Evolutionary conservation across 2,329 filamentous ascomycete genomes (phyloP), one percentile per base, ranked within the genome.

Genomic region (Fusarium palustre): DNA sequence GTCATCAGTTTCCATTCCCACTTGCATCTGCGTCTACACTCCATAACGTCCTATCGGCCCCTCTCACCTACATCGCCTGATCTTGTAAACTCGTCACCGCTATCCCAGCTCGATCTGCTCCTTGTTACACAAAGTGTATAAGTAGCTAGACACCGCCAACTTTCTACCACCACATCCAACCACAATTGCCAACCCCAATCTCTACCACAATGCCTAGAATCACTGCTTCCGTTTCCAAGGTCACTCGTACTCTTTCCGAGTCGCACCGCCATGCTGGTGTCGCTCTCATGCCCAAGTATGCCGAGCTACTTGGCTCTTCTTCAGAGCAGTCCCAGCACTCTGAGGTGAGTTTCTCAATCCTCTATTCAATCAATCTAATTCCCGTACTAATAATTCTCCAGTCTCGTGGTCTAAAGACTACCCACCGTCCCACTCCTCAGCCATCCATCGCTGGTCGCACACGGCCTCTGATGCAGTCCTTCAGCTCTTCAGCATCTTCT

Each of bases 391-490:
- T 55, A 45, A 16, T 42, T 25, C 7, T 76, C 63, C 72, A 78
- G 69, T 74, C 79, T 57, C 82, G 84, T 63, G 75, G 76, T 73
- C 78, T 85, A 67, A 81, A 81, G 55, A 84, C 83, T 64, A 79
- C 81, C 58, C 83, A 85, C 75, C 82, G 83, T 55, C 83, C 84
- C 49, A 81, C 81, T 11, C 80, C 82, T 25, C 80, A 81, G 58
- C 81, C 81, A 65, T 79, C 83, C 64, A 76, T 82, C 72, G 70
- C 79, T 76, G 78, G 79, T 75, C 83, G 82, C 69, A 79, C 79
- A 61, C 80, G 85, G 73, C 88, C 87, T 41, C 79, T 90, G 58
- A 90, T 90, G 88, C 88, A 90, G 80, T 87, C 85, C 74, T 90
- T 90, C 81, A 81, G 81, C 72, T 83, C 83, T 24, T 82, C 84